Evolutionary conservation across 2,329 filamentous ascomycete species (phyloP).

Genomic region (Sporothrix brasiliensis): DNA sequence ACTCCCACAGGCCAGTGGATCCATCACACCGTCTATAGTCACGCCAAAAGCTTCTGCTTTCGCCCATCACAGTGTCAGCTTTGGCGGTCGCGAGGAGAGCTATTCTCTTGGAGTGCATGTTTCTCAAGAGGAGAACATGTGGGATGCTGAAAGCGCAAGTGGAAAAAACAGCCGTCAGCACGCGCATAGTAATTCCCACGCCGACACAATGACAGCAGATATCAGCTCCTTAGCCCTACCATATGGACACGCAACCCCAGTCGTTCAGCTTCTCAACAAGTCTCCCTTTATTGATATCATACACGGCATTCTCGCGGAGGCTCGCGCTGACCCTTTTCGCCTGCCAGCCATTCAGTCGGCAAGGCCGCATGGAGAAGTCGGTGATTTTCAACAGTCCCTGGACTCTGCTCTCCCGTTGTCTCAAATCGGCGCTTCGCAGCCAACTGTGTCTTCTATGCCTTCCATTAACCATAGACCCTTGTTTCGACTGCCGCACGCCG

Average conservation of each 20-base stretch:
- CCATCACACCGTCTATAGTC: not conserved
- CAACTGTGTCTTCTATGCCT: too few species aligned
- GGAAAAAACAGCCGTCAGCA: not conserved
- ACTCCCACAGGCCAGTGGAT: not conserved
- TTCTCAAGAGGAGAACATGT: not conserved
- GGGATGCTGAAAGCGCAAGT: not conserved
- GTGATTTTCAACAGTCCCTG: not conserved
- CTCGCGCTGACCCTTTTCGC: not conserved
- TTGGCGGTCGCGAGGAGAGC: not conserved
- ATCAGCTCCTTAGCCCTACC: not conserved
- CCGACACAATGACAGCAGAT: not conserved
- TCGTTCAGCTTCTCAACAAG: constrained; percentile 27
- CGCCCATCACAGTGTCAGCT: not conserved
- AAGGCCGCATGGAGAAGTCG: not conserved
- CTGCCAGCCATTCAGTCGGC: not conserved
- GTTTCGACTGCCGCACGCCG: not conserved
- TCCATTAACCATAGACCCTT: not conserved
- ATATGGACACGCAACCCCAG: constrained; percentile 25
- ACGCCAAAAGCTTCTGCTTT: constrained; percentile 11
- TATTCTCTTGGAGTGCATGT: not conserved
- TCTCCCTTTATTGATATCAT: constrained; percentile 23
- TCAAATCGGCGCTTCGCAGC: not conserved
- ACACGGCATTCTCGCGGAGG: not conserved
- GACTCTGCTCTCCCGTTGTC: not conserved
- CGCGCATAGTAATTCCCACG: not conserved